phyloP scores from a whole-genome alignment of 805 yeast species.

The Candida sonorensis region DNA sequence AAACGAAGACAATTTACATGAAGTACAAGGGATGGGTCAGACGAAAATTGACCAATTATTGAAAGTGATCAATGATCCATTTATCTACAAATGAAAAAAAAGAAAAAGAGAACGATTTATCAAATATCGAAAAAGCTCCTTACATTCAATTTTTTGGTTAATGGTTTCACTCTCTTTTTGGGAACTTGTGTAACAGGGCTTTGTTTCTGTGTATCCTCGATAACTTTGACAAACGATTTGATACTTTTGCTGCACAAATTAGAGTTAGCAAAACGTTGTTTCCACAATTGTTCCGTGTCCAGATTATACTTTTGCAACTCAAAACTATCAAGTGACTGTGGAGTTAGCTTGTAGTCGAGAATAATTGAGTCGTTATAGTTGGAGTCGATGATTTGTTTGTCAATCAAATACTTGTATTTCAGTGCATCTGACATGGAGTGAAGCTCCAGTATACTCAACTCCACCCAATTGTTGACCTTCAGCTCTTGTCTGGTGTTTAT shows the following conservation, averaged over 20 bases:
- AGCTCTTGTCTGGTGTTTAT: too few relatives aligned
- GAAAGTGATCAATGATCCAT: slow-evolving; percentile 41
- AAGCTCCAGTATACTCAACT: neutral
- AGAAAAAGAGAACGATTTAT: too few relatives aligned
- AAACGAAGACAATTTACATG: slow-evolving; percentile 23
- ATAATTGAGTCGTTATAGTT: slow-evolving; percentile 1
- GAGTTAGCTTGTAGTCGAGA: slow-evolving; percentile 1
- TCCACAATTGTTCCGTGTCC: slow-evolving; percentile 6
- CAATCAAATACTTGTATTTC: slow-evolving; percentile 9
- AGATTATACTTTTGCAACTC: neutral
- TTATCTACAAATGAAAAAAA: slow-evolving; percentile 36
- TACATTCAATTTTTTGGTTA: slow-evolving; percentile 6
- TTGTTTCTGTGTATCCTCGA: too few relatives aligned
- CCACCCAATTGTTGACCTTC: too few relatives aligned
- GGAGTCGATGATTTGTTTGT: slow-evolving; percentile 1
- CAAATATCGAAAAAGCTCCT: slow-evolving; percentile 17
- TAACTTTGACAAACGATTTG: slow-evolving; percentile 3
- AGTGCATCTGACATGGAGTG: slow-evolving; percentile 7
- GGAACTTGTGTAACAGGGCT: too few relatives aligned
- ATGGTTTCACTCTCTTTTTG: too few relatives aligned
- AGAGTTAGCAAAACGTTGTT: slow-evolving; percentile 4
- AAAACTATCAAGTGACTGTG: neutral
- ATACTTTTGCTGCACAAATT: slow-evolving; percentile 1
- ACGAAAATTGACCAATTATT: slow-evolving; percentile 36
- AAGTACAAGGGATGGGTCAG: slow-evolving; percentile 43